Conservation (phyloP, 2,329 filamentous ascomycete species). For the Aurifilum marmelostoma region DNA sequence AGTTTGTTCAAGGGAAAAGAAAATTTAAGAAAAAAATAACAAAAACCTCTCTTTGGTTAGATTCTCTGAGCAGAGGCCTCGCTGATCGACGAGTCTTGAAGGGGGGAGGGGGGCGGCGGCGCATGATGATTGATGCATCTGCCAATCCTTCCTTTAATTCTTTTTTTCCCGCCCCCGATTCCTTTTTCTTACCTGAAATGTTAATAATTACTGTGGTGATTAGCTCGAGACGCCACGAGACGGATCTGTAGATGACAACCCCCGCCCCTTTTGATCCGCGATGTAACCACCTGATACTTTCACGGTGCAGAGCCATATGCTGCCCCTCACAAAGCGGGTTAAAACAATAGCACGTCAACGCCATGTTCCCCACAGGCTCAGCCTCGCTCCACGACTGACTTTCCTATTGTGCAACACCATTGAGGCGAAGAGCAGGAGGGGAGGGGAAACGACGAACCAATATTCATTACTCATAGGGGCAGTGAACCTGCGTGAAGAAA, state of each 20-base stretch:
- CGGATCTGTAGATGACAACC: not conserved
- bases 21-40: too few relatives aligned
- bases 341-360: conserved; percentile 9
- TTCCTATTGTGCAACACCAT: too few relatives aligned
- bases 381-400: conserved; percentile 1
- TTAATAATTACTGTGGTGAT: too few relatives aligned
- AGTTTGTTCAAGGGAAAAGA: too few relatives aligned
- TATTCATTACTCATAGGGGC: not conserved
- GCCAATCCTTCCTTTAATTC: not conserved
- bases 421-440: too few relatives aligned
- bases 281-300: conserved; percentile 4
- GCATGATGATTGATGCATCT: not conserved
- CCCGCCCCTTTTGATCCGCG: not conserved
- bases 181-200: too few relatives aligned
- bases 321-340: not conserved
- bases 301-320: conserved; percentile 1
- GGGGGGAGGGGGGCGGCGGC: too few relatives aligned
- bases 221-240: not conserved
- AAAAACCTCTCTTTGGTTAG: too few relatives aligned
- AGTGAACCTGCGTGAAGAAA: conserved; percentile 1
- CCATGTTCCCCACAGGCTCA: conserved; percentile 4
- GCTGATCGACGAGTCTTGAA: too few relatives aligned
- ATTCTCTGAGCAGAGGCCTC: too few relatives aligned
- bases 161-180: too few relatives aligned
- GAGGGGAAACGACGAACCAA: too few relatives aligned